Evolutionary conservation across 2,329 filamentous ascomycete species (phyloP).

Genomic region (Thelonectria rubi): DNA sequence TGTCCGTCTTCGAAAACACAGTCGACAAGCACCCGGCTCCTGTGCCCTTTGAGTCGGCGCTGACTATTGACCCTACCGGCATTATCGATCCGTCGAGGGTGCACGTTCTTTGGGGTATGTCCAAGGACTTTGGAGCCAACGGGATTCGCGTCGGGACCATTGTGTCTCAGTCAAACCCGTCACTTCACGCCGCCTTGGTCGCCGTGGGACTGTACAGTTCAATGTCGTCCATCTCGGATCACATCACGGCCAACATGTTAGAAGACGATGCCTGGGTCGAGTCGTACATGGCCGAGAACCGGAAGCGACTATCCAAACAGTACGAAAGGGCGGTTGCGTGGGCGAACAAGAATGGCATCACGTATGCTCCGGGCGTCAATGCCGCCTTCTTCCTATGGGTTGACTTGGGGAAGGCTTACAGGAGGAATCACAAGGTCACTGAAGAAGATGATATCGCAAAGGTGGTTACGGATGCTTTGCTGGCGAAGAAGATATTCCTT

Average conservation of each 20-base stretch:
- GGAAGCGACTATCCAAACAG: constrained; percentile 48
- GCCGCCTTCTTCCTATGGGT: constrained; percentile 66
- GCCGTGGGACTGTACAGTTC: constrained; percentile 54
- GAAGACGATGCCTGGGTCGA: constrained; percentile 55
- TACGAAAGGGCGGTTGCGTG: constrained; percentile 51
- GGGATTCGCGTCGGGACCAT: constrained; percentile 62
- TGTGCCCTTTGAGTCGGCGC: constrained; percentile 55
- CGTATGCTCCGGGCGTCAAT: constrained; percentile 57
- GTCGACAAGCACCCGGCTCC: constrained; percentile 39
- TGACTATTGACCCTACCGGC: constrained; percentile 53
- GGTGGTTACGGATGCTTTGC: constrained; percentile 41
- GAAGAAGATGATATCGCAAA: constrained; percentile 37
- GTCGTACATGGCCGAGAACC: constrained; percentile 55
- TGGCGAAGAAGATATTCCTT: constrained; percentile 47
- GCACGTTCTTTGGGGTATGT: constrained; percentile 60
- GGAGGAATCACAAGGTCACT: constrained; percentile 22
- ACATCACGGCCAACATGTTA: constrained; percentile 52
- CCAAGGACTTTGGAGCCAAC: constrained; percentile 65
- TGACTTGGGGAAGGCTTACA: constrained; percentile 51
- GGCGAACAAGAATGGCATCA: constrained; percentile 52
- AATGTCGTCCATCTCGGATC: constrained; percentile 55
- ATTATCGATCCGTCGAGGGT: constrained; percentile 59
- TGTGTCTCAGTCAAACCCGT: constrained; percentile 56
- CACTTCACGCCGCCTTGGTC: constrained; percentile 50
- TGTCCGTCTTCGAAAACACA: constrained; percentile 58